Evolutionary conservation across 805 yeast species (phyloP).

Genomic region (Isabelozyma rhagii): DNA sequence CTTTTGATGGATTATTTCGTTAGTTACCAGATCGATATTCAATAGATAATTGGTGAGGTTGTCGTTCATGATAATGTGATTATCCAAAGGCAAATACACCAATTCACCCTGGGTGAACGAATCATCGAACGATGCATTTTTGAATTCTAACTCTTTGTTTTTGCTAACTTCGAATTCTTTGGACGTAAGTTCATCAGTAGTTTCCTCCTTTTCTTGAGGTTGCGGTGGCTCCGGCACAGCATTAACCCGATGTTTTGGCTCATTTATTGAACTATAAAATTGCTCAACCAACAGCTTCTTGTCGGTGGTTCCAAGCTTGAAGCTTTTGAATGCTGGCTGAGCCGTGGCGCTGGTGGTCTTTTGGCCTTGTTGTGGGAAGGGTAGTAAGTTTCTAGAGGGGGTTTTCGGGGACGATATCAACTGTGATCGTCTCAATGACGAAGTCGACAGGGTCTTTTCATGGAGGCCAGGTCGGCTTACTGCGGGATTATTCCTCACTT

Average conservation of each 20-base stretch:
- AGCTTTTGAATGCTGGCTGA: neutral
- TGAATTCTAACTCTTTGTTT: neutral
- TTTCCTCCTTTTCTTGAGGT: neutral
- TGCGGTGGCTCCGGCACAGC: neutral
- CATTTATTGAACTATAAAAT: slow-evolving; percentile 28
- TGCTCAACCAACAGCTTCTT: slow-evolving; percentile 39
- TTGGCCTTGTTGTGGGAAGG: slow-evolving; percentile 1
- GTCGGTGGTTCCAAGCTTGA: slow-evolving; percentile 9
- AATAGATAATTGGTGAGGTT: slow-evolving; percentile 25
- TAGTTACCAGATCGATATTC: slow-evolving; percentile 22
- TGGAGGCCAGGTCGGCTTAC: neutral
- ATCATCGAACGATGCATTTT: slow-evolving; percentile 4
- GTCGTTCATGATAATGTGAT: slow-evolving; percentile 15
- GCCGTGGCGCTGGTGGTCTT: neutral
- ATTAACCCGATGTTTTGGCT: slow-evolving; percentile 2
- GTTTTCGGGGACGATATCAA: slow-evolving; percentile 4
- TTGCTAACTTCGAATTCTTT: neutral
- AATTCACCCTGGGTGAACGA: slow-evolving; percentile 19
- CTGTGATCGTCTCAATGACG: neutral
- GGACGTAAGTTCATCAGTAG: neutral
- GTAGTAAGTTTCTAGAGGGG: neutral
- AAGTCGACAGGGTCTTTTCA: neutral
- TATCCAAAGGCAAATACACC: slow-evolving; percentile 7
- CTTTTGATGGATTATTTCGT: slow-evolving; percentile 8
- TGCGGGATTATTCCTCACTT: neutral